Base-by-base conservation (phyloP, 352 stramenopile species). In the Pythium rishiriense region DNA sequence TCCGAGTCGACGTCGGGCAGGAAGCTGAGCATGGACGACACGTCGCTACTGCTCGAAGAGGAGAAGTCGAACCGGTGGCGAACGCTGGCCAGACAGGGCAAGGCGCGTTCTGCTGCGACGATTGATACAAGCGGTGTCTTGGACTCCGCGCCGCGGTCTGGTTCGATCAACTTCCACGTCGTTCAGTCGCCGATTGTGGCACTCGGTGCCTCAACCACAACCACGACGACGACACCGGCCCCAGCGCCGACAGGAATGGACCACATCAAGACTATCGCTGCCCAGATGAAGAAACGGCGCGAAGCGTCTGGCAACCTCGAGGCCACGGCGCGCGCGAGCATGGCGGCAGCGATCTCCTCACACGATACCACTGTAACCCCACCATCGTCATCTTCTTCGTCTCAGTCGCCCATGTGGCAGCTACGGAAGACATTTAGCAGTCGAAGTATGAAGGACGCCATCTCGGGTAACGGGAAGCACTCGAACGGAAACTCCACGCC, bases 281-380 rank as follows among this genome's bases (percentile, higher is more conserved):
- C 81, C 19, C 77, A 85, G 48, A 92, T 92, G 83, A 90, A 92
- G 72, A 80, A 88, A 55, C 78, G 79, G 33, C 73, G 83, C 15
- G 73, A 79, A 35, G 66, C 58, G 7, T 55, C 58, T 11, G 50
- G 49, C 4, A 50, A 42, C 24, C n/a, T 46, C 19, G 62, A 63
- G 6, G 45, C 33, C 21, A 21, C 50, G 2, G 54, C 42, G 0
- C 28, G 39, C 41, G 39, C 50, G 33, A 61, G 39, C 31, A 58
- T 65, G 58, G 48, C 58, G 11, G 49, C 58, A 14, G 37, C 58
- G 35, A 50, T 35, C 37, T 41, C 35, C 5, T 53, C 48, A 24
- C 48, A 42, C 10, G 39, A 50, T 43, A 17, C 14, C 11, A 0
- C 37, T 4, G n/a, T 17, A 2, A 1, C 37, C 14, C n/a, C 37